Evolutionary conservation across 169 alveolate species (phyloP).

Genomic region (Theileria annulata): DNA sequence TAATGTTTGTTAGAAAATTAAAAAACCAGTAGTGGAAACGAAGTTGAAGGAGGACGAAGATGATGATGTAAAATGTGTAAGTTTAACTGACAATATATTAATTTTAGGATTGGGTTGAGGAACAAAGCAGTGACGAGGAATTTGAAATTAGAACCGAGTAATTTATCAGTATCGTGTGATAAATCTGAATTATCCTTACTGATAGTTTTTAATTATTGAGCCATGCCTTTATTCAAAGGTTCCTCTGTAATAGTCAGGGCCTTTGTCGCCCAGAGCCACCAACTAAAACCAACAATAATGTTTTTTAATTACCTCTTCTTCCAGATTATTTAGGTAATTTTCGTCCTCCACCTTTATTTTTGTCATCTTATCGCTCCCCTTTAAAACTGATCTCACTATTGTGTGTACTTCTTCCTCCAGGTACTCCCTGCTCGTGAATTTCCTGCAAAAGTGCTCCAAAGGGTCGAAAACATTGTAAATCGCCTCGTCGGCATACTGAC

Average conservation of each 20-base stretch:
- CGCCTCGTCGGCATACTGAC: conserved; percentile 25
- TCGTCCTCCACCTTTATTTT: conserved; percentile 13
- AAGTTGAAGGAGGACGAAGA: conserved; percentile 2
- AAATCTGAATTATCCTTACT: too few relatives aligned
- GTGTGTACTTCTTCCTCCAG: conserved; percentile 36
- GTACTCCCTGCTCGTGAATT: conserved; percentile 16
- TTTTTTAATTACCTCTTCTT: conserved; percentile 33
- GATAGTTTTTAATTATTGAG: too few relatives aligned
- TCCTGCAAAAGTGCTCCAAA: conserved; percentile 16
- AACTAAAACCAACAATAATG: conserved; percentile 6
- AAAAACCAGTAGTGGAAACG: background rate
- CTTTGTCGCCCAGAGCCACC: conserved; percentile 44
- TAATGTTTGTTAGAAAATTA: background rate
- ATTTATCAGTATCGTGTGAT: background rate
- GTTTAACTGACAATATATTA: background rate
- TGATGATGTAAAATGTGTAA: conserved; percentile 19
- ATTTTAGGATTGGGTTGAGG: conserved; percentile 56
- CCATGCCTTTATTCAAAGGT: conserved; percentile 18
- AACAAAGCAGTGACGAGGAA: conserved; percentile 69
- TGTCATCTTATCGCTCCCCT: background rate
- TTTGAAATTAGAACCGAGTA: conserved; percentile 63
- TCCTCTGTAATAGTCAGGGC: conserved; percentile 52
- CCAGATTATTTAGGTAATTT: conserved; percentile 21
- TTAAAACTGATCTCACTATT: conserved; percentile 30
- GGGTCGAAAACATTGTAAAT: conserved; percentile 56